A percentile compares a stretch with the other conserved stretches of the same genome.
Conservation (phyloP, 139 green algal species). For the Chlorella sp. region DNA sequence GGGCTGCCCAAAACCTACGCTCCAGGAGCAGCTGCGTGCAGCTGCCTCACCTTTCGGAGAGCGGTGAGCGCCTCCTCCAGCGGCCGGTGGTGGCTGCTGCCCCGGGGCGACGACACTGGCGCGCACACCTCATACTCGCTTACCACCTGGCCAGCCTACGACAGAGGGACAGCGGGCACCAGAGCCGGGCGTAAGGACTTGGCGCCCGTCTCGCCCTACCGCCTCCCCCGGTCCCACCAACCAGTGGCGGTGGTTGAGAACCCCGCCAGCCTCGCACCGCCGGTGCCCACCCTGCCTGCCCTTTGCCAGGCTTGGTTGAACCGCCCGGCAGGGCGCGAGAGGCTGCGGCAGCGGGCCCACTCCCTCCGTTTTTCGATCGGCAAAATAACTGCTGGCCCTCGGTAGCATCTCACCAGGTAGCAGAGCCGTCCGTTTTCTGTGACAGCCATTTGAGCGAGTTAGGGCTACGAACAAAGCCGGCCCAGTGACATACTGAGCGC, state of each 20-base stretch:
- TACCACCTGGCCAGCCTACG: slow-evolving; percentile 34
- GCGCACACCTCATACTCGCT: slow-evolving; percentile 19
- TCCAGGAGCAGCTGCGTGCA: not conserved
- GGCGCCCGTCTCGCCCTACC: too few relatives aligned
- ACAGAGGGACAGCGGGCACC: not conserved
- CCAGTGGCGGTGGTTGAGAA: too few relatives aligned
- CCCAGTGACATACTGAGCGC: too few relatives aligned
- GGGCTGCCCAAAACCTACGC: not conserved
- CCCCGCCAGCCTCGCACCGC: not conserved
- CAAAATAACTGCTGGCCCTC: not conserved
- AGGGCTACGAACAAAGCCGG: too few relatives aligned
- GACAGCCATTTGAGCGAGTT: not conserved
- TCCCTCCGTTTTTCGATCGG: not conserved
- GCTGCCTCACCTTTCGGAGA: slow-evolving; percentile 59
- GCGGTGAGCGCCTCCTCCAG: slow-evolving; percentile 68
- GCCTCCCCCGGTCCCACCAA: not conserved
- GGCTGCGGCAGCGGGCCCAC: too few relatives aligned
- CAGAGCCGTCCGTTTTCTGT: not conserved
- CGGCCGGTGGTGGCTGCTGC: slow-evolving; percentile 18
- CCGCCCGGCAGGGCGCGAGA: not conserved
- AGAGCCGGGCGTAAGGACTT: too few relatives aligned
- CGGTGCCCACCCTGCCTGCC: not conserved
- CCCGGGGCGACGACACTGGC: not conserved
- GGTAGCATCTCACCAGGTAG: not conserved
- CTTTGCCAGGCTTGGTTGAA: not conserved